Percentiles rank a stretch among this genome's conserved stretches.
These are phyloP conservation scores for Russula earlei DNA, from an alignment of 768 basidiomycete species.

Conservation along the genomic window DNA sequence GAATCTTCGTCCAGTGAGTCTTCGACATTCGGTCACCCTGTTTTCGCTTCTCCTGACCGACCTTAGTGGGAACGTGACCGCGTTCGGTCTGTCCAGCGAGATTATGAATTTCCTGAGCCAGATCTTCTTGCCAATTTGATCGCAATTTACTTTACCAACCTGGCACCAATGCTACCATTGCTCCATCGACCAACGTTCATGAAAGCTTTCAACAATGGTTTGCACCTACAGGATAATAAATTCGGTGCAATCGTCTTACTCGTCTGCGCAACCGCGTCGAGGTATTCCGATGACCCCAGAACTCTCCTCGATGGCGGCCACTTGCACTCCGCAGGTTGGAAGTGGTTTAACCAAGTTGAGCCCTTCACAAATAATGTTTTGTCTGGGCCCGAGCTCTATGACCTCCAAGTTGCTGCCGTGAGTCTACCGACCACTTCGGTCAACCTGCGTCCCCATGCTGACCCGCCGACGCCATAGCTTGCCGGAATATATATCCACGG, in stretches of 20 bases:
- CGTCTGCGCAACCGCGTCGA: conserved; percentile 14
- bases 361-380: conserved; percentile 47
- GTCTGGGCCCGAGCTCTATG: conserved; percentile 50
- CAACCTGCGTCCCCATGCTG: background rate
- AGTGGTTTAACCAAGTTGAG: conserved; percentile 50
- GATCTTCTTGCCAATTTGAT: conserved; percentile 14
- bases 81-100: background rate
- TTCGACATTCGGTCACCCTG: background rate
- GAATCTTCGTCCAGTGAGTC: conserved; percentile 10
- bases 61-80: conserved; percentile 17
- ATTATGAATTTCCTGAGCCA: conserved; percentile 15
- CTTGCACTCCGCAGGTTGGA: conserved; percentile 33
- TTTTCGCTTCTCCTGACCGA: background rate
- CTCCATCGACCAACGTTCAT: conserved; percentile 18
- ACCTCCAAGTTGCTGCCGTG: conserved; percentile 61
- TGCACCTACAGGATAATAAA: conserved; percentile 8
- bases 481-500: conserved; percentile 33
- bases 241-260: conserved; percentile 16
- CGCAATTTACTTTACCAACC: conserved; percentile 4
- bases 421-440: conserved; percentile 5
- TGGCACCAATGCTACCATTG: conserved; percentile 9
- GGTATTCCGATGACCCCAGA: conserved; percentile 14
- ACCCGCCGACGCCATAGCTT: conserved; percentile 22
- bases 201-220: conserved; percentile 1
- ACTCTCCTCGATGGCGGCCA: conserved; percentile 5